These are phyloP conservation scores for Cryptosporidium canis DNA, from an alignment of 169 alveolate species.

Conservation along the genomic window DNA sequence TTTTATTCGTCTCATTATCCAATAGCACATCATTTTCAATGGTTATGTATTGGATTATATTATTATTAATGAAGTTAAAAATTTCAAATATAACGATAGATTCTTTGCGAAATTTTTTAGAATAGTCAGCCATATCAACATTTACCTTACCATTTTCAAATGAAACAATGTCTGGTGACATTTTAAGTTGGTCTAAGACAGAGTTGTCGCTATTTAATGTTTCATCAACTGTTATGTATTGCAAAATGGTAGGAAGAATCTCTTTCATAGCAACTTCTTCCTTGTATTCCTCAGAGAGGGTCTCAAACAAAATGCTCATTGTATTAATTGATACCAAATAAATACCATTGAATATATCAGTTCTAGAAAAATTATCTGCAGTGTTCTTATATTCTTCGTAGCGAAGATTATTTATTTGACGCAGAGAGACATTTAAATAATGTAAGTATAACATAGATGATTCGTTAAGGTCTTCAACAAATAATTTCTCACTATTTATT, in stretches of 20 bases:
- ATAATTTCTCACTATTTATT: neutral
- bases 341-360: conserved; percentile 6
- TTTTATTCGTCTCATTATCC: neutral
- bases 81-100: conserved; percentile 13
- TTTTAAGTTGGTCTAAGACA: neutral
- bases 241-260: conserved; percentile 5
- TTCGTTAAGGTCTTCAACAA: neutral
- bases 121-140: neutral
- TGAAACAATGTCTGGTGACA: neutral
- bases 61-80: conserved; percentile 23
- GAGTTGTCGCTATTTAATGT: neutral
- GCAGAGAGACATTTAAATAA: neutral
- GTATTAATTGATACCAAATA: conserved; percentile 23
- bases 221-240: neutral
- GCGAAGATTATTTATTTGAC: neutral
- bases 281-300: neutral
- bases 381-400: neutral
- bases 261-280: neutral
- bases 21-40: neutral
- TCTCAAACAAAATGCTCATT: neutral
- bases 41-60: neutral
- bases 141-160: neutral
- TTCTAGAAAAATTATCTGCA: neutral
- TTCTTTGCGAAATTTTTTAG: neutral
- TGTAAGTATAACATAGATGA: neutral